These are phyloP conservation scores for Lactarius indigo DNA, from an alignment of 768 basidiomycete genomes.

Conservation along the genomic window DNA sequence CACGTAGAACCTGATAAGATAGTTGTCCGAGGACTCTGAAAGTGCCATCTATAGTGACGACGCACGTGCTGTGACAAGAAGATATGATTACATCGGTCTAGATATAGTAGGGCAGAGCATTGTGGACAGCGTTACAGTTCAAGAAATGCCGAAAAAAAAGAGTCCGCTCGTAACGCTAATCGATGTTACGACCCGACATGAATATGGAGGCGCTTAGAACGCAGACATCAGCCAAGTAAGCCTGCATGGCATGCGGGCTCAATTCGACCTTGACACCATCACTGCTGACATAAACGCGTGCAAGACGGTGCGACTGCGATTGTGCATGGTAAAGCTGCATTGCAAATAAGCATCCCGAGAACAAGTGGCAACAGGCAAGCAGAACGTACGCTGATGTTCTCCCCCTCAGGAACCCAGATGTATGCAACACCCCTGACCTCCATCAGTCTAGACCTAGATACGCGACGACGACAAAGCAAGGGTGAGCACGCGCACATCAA, in stretches of 20 bases:
- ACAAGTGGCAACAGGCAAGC: background rate
- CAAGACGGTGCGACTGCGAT: slow-evolving; percentile 12
- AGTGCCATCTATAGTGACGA: background rate
- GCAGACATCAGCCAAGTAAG: slow-evolving; percentile 22
- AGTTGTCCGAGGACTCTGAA: background rate
- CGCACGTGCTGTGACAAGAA: background rate
- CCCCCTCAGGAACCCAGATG: slow-evolving; percentile 24
- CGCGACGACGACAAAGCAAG: background rate
- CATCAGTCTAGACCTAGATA: slow-evolving; percentile 21
- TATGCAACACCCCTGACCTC: slow-evolving; percentile 23
- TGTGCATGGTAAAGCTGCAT: slow-evolving; percentile 18
- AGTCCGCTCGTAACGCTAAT: background rate
- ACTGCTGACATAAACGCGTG: slow-evolving; percentile 11
- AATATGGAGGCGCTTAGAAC: slow-evolving; percentile 26
- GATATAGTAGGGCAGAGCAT: background rate
- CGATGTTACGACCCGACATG: slow-evolving; percentile 23
- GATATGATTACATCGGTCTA: background rate
- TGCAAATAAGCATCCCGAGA: background rate
- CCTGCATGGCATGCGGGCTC: slow-evolving; percentile 22
- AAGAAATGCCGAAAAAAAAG: background rate
- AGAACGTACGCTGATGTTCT: slow-evolving; percentile 21
- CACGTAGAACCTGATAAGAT: background rate
- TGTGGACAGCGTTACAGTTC: background rate
- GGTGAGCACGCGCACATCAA: background rate
- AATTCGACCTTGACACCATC: slow-evolving; percentile 24